These are phyloP conservation scores for Aeminium ludgeri DNA, from an alignment of 495 filamentous ascomycete genomes.

Conservation along the genomic window DNA sequence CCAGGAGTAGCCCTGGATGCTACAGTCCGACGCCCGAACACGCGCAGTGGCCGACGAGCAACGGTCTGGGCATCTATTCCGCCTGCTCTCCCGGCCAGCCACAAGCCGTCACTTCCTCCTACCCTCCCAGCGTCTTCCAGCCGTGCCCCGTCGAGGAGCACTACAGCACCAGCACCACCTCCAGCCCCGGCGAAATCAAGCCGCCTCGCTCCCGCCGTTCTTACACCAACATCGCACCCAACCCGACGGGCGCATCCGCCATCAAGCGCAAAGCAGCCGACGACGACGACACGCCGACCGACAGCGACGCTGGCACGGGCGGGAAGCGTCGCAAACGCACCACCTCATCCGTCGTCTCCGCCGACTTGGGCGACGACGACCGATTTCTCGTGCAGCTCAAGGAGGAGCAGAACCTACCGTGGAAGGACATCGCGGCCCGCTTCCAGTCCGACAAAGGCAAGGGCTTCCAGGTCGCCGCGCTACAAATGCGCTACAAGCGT, in stretches of 20 bases:
- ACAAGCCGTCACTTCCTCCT: slow-evolving; percentile 11
- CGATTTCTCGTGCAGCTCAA: slow-evolving; percentile 47
- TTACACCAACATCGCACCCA: slow-evolving; percentile 22
- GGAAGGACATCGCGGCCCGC: slow-evolving; percentile 50
- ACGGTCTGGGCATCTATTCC: slow-evolving; percentile 22
- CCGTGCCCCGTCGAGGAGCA: slow-evolving; percentile 6
- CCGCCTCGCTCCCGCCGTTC: slow-evolving; percentile 21
- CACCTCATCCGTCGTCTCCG: slow-evolving; percentile 15
- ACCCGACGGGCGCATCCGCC: slow-evolving; percentile 13
- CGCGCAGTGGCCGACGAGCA: slow-evolving; percentile 18
- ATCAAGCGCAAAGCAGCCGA: slow-evolving; percentile 22
- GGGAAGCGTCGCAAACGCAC: slow-evolving; percentile 20
- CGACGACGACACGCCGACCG: slow-evolving; percentile 6
- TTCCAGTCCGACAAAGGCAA: slow-evolving; percentile 47
- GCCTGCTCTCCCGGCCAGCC: slow-evolving; percentile 15
- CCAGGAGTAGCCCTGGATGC: slow-evolving; percentile 25
- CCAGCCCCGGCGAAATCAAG: slow-evolving; percentile 17
- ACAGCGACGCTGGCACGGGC: not conserved
- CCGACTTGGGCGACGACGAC: slow-evolving; percentile 43
- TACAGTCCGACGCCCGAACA: slow-evolving; percentile 22
- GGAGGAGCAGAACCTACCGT: slow-evolving; percentile 48
- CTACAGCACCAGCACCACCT: slow-evolving; percentile 2
- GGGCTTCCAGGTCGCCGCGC: slow-evolving; percentile 46
- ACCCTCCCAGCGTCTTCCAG: slow-evolving; percentile 10
- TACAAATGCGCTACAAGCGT: slow-evolving; percentile 58